Evolutionary conservation across 2,329 filamentous ascomycete species (phyloP).

Genomic region (Cadophora gregata): DNA sequence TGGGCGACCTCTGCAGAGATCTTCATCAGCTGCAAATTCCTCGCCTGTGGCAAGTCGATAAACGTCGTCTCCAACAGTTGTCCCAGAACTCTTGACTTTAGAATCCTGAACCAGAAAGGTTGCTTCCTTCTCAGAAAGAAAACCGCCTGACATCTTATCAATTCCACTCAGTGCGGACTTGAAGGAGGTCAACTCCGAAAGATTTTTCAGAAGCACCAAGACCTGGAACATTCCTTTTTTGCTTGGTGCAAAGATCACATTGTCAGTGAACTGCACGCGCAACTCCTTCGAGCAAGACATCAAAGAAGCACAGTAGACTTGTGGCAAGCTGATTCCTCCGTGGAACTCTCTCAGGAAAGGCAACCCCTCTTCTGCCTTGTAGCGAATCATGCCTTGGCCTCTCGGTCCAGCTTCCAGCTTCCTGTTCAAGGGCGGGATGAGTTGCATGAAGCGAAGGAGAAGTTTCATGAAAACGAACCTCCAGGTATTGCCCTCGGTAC

Average conservation of each 20-base stretch:
- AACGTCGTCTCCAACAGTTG: neutral
- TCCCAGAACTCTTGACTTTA: neutral
- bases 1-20: neutral
- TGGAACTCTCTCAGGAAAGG: neutral
- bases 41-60: neutral
- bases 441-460: neutral
- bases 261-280: neutral
- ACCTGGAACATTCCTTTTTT: neutral
- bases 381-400: neutral
- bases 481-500: constrained; percentile 13
- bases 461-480: neutral
- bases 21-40: neutral
- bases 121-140: neutral
- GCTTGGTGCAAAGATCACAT: neutral
- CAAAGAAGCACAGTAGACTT: neutral
- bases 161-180: neutral
- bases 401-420: neutral
- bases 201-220: neutral
- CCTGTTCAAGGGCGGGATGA: neutral
- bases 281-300: neutral
- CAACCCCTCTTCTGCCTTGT: neutral
- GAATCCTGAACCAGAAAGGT: neutral
- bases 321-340: neutral
- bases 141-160: neutral
- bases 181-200: neutral